These are phyloP conservation scores for Trichoderma endophyticum DNA, from an alignment of 2,329 filamentous ascomycete genomes.

Conservation along the genomic window DNA sequence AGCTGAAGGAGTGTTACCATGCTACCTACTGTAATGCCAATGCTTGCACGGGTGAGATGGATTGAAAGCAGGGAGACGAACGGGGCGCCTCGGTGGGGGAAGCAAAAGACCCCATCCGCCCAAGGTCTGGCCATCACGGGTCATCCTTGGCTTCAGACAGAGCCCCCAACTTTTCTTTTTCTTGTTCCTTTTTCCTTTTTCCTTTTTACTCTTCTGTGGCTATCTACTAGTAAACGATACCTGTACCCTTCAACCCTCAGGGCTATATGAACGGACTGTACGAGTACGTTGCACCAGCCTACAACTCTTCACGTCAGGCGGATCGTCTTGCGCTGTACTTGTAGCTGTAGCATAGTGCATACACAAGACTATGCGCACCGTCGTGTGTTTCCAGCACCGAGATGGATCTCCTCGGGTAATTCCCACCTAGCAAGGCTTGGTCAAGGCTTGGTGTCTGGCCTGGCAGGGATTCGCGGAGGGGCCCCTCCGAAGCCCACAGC, in stretches of 20 bases:
- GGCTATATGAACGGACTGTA: neutral
- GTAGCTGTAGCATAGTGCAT: neutral
- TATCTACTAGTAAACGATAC: too few relatives aligned
- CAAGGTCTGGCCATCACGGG: neutral
- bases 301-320: neutral
- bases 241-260: neutral
- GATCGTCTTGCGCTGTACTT: neutral
- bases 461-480: constrained; percentile 1
- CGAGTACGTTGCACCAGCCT: neutral
- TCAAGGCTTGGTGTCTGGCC: neutral
- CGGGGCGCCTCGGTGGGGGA: constrained; percentile 1
- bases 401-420: constrained; percentile 12
- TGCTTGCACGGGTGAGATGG: neutral
- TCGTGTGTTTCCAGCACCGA: neutral
- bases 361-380: neutral
- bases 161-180: neutral
- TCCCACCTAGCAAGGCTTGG: neutral
- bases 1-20: neutral
- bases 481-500: neutral
- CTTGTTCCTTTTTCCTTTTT: neutral
- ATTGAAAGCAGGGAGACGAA: constrained; percentile 2
- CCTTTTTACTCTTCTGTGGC: neutral
- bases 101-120: neutral
- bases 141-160: neutral
- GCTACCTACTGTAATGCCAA: neutral